Conservation (phyloP, 306 rosid genomes). For the Lathyrus sativus region DNA sequence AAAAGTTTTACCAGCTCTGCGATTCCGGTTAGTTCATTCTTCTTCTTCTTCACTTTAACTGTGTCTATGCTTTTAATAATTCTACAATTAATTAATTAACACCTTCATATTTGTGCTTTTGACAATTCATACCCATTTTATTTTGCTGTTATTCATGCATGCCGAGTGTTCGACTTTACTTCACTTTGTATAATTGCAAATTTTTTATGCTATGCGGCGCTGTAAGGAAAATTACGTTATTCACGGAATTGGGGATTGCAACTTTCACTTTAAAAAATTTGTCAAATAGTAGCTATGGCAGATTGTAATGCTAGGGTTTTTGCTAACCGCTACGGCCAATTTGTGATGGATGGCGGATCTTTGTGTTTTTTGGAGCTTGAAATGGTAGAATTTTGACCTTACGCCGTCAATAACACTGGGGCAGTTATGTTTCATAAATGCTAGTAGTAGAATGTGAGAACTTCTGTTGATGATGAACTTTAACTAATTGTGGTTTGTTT, state of each 20-base stretch:
- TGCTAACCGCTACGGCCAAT: neutral
- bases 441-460: conserved; percentile 7
- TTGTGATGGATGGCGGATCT: no score
- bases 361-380: neutral
- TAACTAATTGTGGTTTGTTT: conserved; percentile 10
- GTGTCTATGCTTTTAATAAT: neutral
- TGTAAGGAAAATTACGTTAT: neutral
- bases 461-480: conserved; percentile 2
- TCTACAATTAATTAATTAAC: no score
- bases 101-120: no score
- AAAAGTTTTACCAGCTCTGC: conserved; percentile 92
- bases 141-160: neutral
- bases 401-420: neutral
- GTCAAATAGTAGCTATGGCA: neutral
- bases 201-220: no score
- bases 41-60: neutral
- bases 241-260: neutral
- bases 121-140: no score
- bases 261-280: neutral
- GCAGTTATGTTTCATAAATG: neutral
- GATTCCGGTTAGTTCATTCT: conserved; percentile 98
- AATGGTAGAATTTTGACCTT: neutral
- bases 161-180: neutral
- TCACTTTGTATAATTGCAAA: neutral
- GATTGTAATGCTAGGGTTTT: no score